Evolutionary conservation across 805 yeast species (phyloP), one percentile per base, ranked within the genome.

Genomic region (Teunomyces tritomae): DNA sequence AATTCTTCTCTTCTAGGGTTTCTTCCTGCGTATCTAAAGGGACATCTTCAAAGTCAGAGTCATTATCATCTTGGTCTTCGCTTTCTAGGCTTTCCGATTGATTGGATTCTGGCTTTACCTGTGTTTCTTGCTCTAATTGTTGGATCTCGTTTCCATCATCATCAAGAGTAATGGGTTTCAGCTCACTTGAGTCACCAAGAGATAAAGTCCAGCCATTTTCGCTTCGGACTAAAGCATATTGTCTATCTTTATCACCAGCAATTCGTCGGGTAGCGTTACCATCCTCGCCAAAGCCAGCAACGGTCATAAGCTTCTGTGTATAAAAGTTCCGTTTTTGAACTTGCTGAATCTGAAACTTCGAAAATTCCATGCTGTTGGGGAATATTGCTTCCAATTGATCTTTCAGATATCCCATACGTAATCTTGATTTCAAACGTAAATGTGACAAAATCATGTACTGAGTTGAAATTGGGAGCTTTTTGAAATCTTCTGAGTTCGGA

Each of bases 391-490:
- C 87, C 30, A 94, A 71, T 59, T 94, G 97, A n/a, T 87, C 90
- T 48, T 90, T 88, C 0, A 92, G 76, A 60, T 87, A 91, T 1
- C 99, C 99, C 96, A 94, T 85, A 69, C 99, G 82, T 62, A 94
- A 76, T 49, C 99, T 71, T 0, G 97, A 91, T 51, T 89, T 78
- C 24, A 90, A 69, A 48, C 99, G 66, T 11, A 96, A 76, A 49
- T 88, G 89, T 8, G 94, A 88, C 9, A 94, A 68, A 3, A 89
- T 80, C 79, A 90, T 89, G 61, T 94, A 94, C 61, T 90, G 97
- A 0, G 96, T 84, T 0, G 90, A 80, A 43, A 84, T 70, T 0
- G 99, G 96, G n/a, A 94, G 69, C 16, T 76, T 74, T 9, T 77
- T 73, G 60, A 94, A 94, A 53, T 87, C 90, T 17, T 78, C 68